Evolutionary conservation across 2,329 filamentous ascomycete genomes (phyloP).

Genomic region (Zasmidium citrigriseum): DNA sequence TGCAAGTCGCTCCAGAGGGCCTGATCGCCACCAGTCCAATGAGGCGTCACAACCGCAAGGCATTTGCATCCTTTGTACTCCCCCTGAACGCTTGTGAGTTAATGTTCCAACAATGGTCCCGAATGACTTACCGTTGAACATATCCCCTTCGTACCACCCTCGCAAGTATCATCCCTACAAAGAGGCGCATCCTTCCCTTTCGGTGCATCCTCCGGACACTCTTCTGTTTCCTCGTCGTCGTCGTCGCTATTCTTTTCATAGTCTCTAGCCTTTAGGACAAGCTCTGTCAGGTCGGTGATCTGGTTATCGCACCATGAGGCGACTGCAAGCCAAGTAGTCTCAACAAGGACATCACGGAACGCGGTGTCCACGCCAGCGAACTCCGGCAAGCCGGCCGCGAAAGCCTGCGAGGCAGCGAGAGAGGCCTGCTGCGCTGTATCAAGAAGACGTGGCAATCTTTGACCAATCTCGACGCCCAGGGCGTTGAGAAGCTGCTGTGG

Average conservation of each 20-base stretch:
- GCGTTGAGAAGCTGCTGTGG: background rate
- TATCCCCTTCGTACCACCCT: too few relatives aligned
- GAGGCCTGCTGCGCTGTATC: background rate
- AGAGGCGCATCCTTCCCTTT: background rate
- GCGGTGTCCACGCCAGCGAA: background rate
- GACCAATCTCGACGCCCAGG: background rate
- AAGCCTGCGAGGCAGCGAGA: background rate
- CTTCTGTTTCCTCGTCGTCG: background rate
- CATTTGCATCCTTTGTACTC: background rate
- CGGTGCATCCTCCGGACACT: background rate
- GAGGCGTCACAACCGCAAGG: background rate
- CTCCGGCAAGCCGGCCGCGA: background rate
- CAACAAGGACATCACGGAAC: background rate
- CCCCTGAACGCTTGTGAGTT: background rate
- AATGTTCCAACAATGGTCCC: too few relatives aligned
- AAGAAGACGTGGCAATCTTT: too few relatives aligned
- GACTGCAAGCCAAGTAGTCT: background rate
- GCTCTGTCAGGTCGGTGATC: too few relatives aligned
- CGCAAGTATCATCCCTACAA: background rate
- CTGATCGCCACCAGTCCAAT: too few relatives aligned
- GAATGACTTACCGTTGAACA: too few relatives aligned
- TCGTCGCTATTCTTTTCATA: background rate
- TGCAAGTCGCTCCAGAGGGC: too few relatives aligned
- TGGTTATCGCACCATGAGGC: too few relatives aligned
- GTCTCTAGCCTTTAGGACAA: too few relatives aligned